phyloP scores from a whole-genome alignment of 805 yeast species.

The Saccharomyces jurei region DNA sequence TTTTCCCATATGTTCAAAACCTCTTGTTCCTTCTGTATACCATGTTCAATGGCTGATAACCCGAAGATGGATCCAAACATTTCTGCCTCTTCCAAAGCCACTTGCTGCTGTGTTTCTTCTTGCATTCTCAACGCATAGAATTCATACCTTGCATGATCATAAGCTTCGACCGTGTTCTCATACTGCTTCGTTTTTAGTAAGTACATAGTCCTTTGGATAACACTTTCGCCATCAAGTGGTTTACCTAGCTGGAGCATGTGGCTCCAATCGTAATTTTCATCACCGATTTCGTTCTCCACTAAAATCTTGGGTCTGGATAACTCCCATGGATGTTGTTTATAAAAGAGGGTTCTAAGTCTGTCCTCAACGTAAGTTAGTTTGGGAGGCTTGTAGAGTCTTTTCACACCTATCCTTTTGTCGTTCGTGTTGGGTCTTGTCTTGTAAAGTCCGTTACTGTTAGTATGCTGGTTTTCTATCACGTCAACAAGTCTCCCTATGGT shows the following conservation, averaged over 20 bases:
- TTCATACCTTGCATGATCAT: constrained; percentile 80
- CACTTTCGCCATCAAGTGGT: constrained; percentile 83
- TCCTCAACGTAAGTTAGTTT: constrained; percentile 46
- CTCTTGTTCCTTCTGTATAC: constrained; percentile 62
- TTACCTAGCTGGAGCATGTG: constrained; percentile 61
- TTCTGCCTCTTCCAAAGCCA: constrained; percentile 72
- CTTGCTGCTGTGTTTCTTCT: constrained; percentile 63
- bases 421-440: constrained; percentile 27
- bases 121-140: constrained; percentile 80
- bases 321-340: constrained; percentile 97
- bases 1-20: constrained; percentile 65
- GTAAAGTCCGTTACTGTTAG: constrained; percentile 20
- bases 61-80: constrained; percentile 79
- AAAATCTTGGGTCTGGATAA: constrained; percentile 79
- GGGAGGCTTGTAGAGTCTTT: constrained; percentile 22
- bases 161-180: constrained; percentile 49
- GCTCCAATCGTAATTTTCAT: constrained; percentile 70
- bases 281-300: constrained; percentile 60
- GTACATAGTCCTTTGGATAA: constrained; percentile 65
- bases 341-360: constrained; percentile 71
- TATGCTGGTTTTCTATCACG: constrained; percentile 1
- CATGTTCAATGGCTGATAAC: constrained; percentile 53
- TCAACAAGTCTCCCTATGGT: neutral
- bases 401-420: constrained; percentile 15
- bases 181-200: constrained; percentile 34